phyloP scores from a whole-genome alignment of 805 yeast genomes.

The Candida khao-thaluensis region DNA sequence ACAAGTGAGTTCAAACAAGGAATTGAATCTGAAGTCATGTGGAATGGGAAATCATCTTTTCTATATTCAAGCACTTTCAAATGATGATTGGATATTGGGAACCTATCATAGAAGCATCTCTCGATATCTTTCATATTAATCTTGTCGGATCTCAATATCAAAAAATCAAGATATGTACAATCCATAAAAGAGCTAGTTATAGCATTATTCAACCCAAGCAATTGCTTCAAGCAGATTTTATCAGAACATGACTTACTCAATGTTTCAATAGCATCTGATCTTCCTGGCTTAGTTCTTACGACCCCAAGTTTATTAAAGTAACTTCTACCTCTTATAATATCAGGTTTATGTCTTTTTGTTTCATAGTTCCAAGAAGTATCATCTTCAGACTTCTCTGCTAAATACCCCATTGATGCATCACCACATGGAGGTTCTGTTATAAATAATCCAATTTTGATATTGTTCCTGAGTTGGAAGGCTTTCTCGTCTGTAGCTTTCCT shows the following conservation, averaged over 20 bases:
- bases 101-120: conserved; percentile 42
- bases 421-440: conserved; percentile 88
- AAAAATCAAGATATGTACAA: conserved; percentile 43
- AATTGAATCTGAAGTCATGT: conserved; percentile 18
- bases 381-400: conserved; percentile 14
- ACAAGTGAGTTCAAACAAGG: conserved; percentile 36
- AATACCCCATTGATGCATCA: conserved; percentile 66
- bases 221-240: conserved; percentile 67
- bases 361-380: conserved; percentile 21
- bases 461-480: conserved; percentile 30
- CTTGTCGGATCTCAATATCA: conserved; percentile 46
- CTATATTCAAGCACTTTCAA: conserved; percentile 23
- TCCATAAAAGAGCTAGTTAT: conserved; percentile 35
- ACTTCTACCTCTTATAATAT: conserved; percentile 57
- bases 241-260: conserved; percentile 88
- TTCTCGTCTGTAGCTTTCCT: conserved; percentile 6
- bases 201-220: conserved; percentile 51
- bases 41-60: conserved; percentile 23
- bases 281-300: conserved; percentile 91
- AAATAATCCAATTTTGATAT: conserved; percentile 53
- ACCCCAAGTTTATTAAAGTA: conserved; percentile 55
- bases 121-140: conserved; percentile 26
- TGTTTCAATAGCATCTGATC: conserved; percentile 71
- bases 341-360: not conserved
- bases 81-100: conserved; percentile 14